Conservation (phyloP, 2,329 filamentous ascomycete genomes). For the Pseudogymnoascus sp. region DNA sequence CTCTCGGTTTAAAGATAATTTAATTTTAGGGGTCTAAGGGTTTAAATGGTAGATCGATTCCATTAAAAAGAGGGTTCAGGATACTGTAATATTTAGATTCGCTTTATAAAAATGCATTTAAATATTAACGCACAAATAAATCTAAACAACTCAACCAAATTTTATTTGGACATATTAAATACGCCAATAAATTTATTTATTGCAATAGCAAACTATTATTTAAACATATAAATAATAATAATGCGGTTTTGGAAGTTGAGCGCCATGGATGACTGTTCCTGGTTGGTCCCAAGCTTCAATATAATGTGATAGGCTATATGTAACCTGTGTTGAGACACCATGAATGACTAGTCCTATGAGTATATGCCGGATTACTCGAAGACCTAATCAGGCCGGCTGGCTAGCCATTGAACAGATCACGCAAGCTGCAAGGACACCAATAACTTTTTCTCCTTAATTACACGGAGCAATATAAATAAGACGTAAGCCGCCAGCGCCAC, state of each 20-base stretch:
- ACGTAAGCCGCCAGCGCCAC: background rate
- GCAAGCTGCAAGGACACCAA: background rate
- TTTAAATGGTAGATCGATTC: background rate
- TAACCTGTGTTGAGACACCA: background rate
- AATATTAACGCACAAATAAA: background rate
- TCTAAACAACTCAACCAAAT: background rate
- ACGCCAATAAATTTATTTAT: background rate
- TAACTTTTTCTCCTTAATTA: conserved; percentile 8
- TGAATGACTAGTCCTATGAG: background rate
- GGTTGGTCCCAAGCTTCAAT: background rate
- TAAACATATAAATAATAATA: background rate
- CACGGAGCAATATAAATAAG: background rate
- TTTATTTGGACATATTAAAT: background rate
- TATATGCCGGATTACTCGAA: background rate
- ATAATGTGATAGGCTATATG: background rate
- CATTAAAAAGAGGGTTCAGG: background rate
- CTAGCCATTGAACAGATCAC: background rate
- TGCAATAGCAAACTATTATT: background rate
- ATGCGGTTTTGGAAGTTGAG: background rate
- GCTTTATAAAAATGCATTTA: background rate
- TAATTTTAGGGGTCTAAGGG: background rate
- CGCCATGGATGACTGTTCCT: background rate
- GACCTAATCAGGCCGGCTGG: background rate
- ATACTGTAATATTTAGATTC: background rate
- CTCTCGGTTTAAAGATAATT: background rate